Percentiles rank a stretch among this genome's conserved stretches.
phyloP scores from a whole-genome alignment of 2,329 filamentous ascomycete species.

The Ophidiomyces ophidiicola region DNA sequence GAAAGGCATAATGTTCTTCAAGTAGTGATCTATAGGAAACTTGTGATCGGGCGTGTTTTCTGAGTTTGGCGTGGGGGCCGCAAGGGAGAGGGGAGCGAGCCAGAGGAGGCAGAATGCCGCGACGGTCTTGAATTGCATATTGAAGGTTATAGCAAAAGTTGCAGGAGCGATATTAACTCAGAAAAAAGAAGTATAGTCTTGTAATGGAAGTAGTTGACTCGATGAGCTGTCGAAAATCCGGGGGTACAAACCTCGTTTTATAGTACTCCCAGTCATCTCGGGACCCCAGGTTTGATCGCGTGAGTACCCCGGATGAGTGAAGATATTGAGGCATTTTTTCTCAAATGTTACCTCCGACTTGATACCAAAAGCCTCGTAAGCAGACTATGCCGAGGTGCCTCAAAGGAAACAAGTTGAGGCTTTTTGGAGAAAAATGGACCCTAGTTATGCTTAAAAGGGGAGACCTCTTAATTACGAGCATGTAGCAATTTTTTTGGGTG shows the following conservation, averaged over 20 bases:
- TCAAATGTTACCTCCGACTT: background rate
- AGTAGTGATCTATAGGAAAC: background rate
- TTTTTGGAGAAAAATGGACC: too few relatives aligned
- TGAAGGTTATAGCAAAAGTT: background rate
- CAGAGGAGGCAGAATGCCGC: constrained; percentile 5
- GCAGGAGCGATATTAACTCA: too few relatives aligned
- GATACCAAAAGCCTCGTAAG: background rate
- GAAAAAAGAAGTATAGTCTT: too few relatives aligned
- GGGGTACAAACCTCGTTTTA: background rate
- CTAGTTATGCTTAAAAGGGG: too few relatives aligned
- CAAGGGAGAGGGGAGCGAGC: constrained; percentile 3
- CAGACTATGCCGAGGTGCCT: background rate
- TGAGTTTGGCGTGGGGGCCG: background rate
- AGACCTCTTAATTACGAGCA: too few relatives aligned
- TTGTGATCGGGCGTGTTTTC: background rate
- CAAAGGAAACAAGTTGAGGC: too few relatives aligned
- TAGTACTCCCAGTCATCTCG: background rate
- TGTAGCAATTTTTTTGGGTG: too few relatives aligned
- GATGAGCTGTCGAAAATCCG: background rate
- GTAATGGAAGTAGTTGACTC: too few relatives aligned
- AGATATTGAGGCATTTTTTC: constrained; percentile 4
- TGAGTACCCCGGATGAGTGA: background rate
- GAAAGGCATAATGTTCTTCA: constrained; percentile 1
- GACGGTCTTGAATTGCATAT: constrained; percentile 6
- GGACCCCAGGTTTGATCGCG: background rate